phyloP scores from a whole-genome alignment of 352 stramenopile genomes.

The Phytophthora hybrid region DNA sequence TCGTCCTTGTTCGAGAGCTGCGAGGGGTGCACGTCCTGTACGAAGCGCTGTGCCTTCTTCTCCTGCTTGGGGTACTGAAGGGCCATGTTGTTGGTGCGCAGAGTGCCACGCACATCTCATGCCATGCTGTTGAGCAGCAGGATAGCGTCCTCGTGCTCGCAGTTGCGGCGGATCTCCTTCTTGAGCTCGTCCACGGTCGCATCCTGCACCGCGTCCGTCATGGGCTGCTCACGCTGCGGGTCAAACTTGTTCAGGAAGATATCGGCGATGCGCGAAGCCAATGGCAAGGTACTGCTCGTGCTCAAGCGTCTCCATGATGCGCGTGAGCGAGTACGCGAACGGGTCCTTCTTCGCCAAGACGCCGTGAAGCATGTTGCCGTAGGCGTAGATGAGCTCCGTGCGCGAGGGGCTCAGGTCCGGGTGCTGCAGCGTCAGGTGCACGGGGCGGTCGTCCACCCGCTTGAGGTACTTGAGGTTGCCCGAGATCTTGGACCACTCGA shows the following conservation, averaged over 20 bases:
- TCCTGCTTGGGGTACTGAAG: conserved; percentile 96
- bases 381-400: conserved; percentile 96
- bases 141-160: conserved; percentile 79
- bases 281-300: conserved; percentile 91
- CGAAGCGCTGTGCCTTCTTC: conserved; percentile 92
- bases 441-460: conserved; percentile 82
- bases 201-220: conserved; percentile 60
- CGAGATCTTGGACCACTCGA: conserved; percentile 86
- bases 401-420: conserved; percentile 92
- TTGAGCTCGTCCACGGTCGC: conserved; percentile 61
- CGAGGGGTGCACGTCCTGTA: conserved; percentile 67
- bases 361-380: conserved; percentile 96
- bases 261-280: conserved; percentile 94
- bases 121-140: too few species aligned
- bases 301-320: conserved; percentile 94
- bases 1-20: conserved; percentile 63
- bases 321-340: conserved; percentile 94
- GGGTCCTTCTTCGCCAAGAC: conserved; percentile 95
- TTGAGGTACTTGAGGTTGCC: conserved; percentile 92
- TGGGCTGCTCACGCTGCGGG: conserved; percentile 45
- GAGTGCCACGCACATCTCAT: too few species aligned
- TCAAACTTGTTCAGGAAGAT: conserved; percentile 94
- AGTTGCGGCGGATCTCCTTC: conserved; percentile 79
- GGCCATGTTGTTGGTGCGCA: conserved; percentile 92
- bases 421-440: conserved; percentile 82